These are phyloP conservation scores for Neurospora sp. DNA, from an alignment of 495 filamentous ascomycete species.

Conservation along the genomic window DNA sequence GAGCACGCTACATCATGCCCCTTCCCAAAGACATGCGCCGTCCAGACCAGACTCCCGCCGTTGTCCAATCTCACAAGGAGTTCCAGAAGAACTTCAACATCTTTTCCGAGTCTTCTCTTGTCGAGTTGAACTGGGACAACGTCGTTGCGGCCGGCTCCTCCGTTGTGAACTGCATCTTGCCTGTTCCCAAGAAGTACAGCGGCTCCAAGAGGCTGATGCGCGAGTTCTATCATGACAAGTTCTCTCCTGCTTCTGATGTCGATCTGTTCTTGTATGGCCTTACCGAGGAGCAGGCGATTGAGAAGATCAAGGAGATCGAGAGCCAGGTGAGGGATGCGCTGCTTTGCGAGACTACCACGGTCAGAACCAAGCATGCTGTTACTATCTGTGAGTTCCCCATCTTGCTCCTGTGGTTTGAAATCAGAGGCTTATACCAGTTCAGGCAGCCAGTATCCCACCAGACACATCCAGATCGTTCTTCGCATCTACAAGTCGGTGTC, in stretches of 20 bases:
- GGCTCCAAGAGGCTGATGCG: slow-evolving; percentile 55
- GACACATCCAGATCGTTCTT: slow-evolving; percentile 74
- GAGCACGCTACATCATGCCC: slow-evolving; percentile 60
- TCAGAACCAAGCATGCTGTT: slow-evolving; percentile 74
- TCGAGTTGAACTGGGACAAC: slow-evolving; percentile 66
- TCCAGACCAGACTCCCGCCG: slow-evolving; percentile 47
- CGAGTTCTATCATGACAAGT: slow-evolving; percentile 66
- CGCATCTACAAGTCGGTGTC: slow-evolving; percentile 71
- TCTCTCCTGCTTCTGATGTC: slow-evolving; percentile 74
- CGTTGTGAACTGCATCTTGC: slow-evolving; percentile 62
- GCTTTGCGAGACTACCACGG: slow-evolving; percentile 62
- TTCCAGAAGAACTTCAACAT: slow-evolving; percentile 68
- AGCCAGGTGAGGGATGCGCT: slow-evolving; percentile 57
- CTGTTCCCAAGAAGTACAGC: slow-evolving; percentile 55
- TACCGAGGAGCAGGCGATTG: slow-evolving; percentile 58
- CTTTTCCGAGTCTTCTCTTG: slow-evolving; percentile 57
- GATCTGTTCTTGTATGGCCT: slow-evolving; percentile 77
- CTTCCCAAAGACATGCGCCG: slow-evolving; percentile 50
- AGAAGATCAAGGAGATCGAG: slow-evolving; percentile 78
- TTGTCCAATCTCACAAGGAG: slow-evolving; percentile 52
- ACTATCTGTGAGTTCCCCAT: slow-evolving; percentile 46
- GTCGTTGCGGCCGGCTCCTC: slow-evolving; percentile 68
- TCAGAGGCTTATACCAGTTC: background rate
- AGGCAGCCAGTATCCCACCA: slow-evolving; percentile 68
- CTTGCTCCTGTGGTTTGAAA: no score